Evolutionary conservation across 306 rosid genomes (phyloP).

Genomic region (Fragaria vesca): DNA sequence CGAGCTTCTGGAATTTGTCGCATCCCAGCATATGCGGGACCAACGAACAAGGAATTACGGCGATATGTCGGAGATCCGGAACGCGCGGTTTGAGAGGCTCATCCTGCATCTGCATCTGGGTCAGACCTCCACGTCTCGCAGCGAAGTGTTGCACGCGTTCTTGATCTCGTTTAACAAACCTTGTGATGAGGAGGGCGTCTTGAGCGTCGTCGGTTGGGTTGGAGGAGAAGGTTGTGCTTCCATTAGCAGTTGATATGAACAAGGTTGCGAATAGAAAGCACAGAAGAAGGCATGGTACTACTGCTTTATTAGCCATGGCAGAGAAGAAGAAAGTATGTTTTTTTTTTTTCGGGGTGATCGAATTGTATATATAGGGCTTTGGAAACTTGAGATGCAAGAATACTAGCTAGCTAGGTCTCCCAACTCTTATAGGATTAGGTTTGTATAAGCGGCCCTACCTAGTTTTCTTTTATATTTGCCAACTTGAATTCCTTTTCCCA

Average conservation of each 20-base stretch:
- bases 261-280: background rate
- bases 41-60: background rate
- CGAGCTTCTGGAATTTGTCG: background rate
- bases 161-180: background rate
- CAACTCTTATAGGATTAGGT: too few relatives aligned
- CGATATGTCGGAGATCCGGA: background rate
- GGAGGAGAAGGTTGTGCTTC: background rate
- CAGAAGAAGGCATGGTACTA: background rate
- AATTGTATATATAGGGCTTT: background rate
- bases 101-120: background rate
- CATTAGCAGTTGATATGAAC: background rate
- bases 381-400: background rate
- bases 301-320: background rate
- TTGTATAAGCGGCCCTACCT: too few relatives aligned
- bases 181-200: background rate
- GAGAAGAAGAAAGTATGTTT: background rate
- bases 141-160: background rate
- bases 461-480: too few relatives aligned
- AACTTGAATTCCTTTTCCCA: too few relatives aligned
- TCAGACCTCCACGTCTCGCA: background rate
- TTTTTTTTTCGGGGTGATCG: background rate
- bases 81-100: background rate
- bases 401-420: background rate
- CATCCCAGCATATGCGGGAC: background rate
- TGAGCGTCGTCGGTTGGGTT: background rate